Evolutionary conservation across 179 eudicot species (phyloP).

Genomic region (Silene vulgaris): DNA sequence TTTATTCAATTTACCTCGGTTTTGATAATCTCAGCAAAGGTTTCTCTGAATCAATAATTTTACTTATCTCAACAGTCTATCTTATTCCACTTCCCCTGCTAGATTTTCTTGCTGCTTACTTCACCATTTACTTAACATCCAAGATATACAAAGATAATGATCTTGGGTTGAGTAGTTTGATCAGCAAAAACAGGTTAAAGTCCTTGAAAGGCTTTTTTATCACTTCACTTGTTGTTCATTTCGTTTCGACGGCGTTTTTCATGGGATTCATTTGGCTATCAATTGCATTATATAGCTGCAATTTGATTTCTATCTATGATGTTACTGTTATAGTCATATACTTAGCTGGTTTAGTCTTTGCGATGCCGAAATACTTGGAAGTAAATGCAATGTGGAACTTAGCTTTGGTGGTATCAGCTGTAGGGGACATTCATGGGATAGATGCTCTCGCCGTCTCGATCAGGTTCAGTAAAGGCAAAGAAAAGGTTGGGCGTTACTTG

Average conservation of each 20-base stretch:
- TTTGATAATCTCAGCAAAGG: background rate
- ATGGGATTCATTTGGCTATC: conserved; percentile 9
- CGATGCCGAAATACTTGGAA: conserved; percentile 19
- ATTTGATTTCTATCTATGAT: background rate
- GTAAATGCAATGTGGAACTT: conserved; percentile 7
- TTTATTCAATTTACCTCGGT: background rate
- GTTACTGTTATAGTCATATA: background rate
- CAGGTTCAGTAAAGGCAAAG: conserved; percentile 2
- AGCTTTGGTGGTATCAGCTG: conserved; percentile 21
- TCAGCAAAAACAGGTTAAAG: background rate
- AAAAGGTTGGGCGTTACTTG: conserved; percentile 16
- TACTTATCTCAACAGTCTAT: conserved; percentile 10
- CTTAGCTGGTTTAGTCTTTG: background rate
- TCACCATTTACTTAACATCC: conserved; percentile 12
- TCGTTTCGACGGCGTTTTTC: conserved; percentile 7
- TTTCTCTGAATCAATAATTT: background rate
- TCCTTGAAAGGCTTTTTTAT: conserved; percentile 15
- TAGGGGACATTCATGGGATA: conserved; percentile 18
- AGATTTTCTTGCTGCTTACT: conserved; percentile 14
- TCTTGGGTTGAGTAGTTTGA: background rate
- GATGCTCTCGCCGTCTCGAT: conserved; percentile 14
- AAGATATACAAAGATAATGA: conserved; percentile 10
- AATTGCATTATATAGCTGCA: background rate
- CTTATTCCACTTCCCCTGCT: conserved; percentile 18
- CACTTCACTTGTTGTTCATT: conserved; percentile 4